These are phyloP conservation scores for Eucalyptus sp. DNA, from an alignment of 345 rosid species.

Conservation along the genomic window DNA sequence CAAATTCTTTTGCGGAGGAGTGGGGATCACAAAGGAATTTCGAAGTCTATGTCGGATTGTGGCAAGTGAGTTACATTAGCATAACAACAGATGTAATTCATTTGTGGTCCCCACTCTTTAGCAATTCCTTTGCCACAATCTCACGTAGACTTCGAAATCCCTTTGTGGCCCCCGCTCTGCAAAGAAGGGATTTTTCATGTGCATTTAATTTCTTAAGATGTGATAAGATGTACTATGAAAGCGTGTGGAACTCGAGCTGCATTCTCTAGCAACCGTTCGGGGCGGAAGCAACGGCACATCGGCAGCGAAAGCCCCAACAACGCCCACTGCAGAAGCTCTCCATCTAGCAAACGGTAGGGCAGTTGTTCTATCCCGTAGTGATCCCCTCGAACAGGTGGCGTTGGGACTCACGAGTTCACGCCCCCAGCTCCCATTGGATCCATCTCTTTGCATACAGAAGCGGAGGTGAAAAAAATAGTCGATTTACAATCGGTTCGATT, in stretches of 20 bases:
- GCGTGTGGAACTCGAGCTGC: background rate
- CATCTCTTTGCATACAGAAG: background rate
- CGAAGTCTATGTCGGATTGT: too few species aligned
- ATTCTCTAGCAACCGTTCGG: slow-evolving; percentile 8
- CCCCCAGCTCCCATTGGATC: slow-evolving; percentile 1
- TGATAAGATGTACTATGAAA: background rate
- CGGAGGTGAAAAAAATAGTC: background rate
- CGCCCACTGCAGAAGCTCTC: slow-evolving; percentile 33
- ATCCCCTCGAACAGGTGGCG: slow-evolving; percentile 30
- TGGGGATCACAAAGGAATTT: too few species aligned
- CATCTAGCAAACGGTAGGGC: slow-evolving; percentile 22
- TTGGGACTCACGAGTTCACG: slow-evolving; percentile 20
- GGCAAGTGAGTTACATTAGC: too few species aligned
- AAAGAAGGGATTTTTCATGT: background rate
- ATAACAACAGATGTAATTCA: too few species aligned
- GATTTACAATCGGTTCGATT: background rate
- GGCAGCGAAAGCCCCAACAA: slow-evolving; percentile 36
- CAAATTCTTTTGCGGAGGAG: too few species aligned
- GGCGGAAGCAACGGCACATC: slow-evolving; percentile 21
- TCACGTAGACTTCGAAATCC: too few species aligned
- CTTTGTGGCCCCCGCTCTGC: too few species aligned
- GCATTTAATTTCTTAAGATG: too few species aligned
- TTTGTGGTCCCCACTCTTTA: too few species aligned
- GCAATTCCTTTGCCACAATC: too few species aligned
- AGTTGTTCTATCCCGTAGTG: slow-evolving; percentile 17